These are phyloP conservation scores for Globisporangium sylvaticum DNA, from an alignment of 352 stramenopile genomes.

Conservation along the genomic window DNA sequence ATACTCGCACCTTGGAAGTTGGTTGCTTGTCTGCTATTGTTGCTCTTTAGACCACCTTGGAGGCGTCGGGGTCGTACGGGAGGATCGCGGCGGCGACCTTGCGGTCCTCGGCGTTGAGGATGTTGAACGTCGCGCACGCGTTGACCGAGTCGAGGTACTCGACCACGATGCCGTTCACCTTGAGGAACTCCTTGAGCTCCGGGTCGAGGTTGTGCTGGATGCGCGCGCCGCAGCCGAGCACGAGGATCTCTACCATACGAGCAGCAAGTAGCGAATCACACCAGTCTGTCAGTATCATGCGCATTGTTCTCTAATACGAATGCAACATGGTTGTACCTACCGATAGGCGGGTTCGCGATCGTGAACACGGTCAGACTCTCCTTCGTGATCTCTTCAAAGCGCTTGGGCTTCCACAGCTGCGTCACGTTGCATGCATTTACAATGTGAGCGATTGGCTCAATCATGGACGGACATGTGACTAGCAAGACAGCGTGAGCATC, in stretches of 20 bases:
- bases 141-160: constrained; percentile 85
- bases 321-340: constrained; percentile 20
- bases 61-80: constrained; percentile 49
- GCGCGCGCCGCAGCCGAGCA: constrained; percentile 69
- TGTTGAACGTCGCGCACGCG: constrained; percentile 88
- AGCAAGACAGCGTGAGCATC: no score
- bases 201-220: constrained; percentile 60
- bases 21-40: no score
- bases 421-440: neutral
- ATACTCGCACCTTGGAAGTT: no score
- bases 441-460: neutral
- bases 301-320: neutral
- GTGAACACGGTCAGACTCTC: constrained; percentile 76
- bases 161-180: constrained; percentile 80
- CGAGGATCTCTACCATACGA: constrained; percentile 53
- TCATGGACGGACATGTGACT: neutral
- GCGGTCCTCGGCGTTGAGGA: constrained; percentile 89
- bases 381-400: constrained; percentile 77
- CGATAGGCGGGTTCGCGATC: constrained; percentile 66
- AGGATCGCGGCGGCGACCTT: constrained; percentile 77
- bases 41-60: constrained; percentile 6
- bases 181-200: constrained; percentile 70
- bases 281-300: neutral
- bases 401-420: constrained; percentile 76
- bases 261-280: neutral